phyloP scores from a whole-genome alignment of 805 yeast genomes.

The Candida orba region DNA sequence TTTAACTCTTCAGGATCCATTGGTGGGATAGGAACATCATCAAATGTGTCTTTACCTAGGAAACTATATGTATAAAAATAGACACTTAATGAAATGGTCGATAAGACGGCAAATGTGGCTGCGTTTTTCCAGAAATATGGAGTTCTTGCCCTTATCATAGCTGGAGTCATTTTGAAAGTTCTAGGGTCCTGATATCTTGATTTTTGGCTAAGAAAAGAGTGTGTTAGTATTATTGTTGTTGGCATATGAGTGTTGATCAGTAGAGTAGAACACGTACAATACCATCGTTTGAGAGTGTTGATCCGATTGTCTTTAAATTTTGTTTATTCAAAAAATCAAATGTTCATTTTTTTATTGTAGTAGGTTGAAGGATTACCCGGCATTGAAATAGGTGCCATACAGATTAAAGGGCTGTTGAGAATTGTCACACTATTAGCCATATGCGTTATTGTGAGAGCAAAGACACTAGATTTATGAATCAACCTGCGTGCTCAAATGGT shows the following conservation, averaged over 20 bases:
- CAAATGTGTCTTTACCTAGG: conserved; percentile 73
- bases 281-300: conserved; percentile 5
- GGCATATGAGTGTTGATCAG: too few species aligned
- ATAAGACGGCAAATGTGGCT: conserved; percentile 48
- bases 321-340: too few species aligned
- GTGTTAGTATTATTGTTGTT: not conserved
- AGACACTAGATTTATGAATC: too few species aligned
- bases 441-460: too few species aligned
- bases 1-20: conserved; percentile 70
- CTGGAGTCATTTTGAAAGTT: conserved; percentile 87
- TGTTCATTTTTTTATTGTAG: too few species aligned
- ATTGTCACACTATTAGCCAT: too few species aligned
- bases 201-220: conserved; percentile 18
- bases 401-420: too few species aligned
- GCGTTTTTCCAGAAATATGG: conserved; percentile 81
- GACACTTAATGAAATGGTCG: conserved; percentile 63
- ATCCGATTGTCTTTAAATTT: too few species aligned
- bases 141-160: conserved; percentile 80
- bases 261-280: conserved; percentile 6
- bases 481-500: too few species aligned
- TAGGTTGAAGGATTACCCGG: too few species aligned
- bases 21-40: conserved; percentile 93
- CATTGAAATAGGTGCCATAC: too few species aligned
- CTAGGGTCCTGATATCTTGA: conserved; percentile 53
- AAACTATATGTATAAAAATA: conserved; percentile 58